phyloP scores from a whole-genome alignment of 2,329 filamentous ascomycete species.

The Hypomyces rosellus region DNA sequence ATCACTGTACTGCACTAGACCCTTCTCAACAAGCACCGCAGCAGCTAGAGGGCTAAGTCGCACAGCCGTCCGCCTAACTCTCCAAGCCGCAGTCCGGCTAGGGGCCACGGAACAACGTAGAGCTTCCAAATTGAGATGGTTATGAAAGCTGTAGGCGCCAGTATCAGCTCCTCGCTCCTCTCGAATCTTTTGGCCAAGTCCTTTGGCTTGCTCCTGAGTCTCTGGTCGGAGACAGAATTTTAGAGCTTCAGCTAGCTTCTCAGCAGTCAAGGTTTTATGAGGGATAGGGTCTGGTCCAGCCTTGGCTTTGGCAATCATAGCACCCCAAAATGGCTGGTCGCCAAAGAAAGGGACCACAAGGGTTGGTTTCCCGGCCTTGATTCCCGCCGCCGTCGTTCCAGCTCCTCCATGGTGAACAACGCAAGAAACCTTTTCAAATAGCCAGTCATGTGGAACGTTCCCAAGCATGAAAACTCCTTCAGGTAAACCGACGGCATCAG shows the following conservation, averaged over 20 bases:
- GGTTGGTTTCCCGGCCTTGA: conserved; percentile 71
- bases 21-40: conserved; percentile 58
- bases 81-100: conserved; percentile 66
- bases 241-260: conserved; percentile 61
- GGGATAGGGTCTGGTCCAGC: conserved; percentile 67
- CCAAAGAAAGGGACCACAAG: conserved; percentile 83
- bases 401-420: conserved; percentile 87
- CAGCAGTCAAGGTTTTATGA: conserved; percentile 59
- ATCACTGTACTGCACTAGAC: conserved; percentile 60
- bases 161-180: conserved; percentile 58
- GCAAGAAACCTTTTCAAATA: conserved; percentile 73
- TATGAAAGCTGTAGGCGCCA: conserved; percentile 63
- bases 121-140: conserved; percentile 59
- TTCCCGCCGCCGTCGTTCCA: conserved; percentile 82
- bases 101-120: conserved; percentile 66
- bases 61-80: conserved; percentile 60
- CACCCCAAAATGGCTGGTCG: conserved; percentile 78
- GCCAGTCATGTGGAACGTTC: conserved; percentile 83
- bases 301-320: conserved; percentile 65
- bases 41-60: conserved; percentile 68
- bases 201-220: conserved; percentile 48
- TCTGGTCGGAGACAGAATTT: conserved; percentile 52
- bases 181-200: conserved; percentile 58
- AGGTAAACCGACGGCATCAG: conserved; percentile 61
- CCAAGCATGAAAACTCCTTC: conserved; percentile 77